Evolutionary conservation across 31 red algal species (phyloP).

Genomic region (Porphyra umbilicalis): DNA sequence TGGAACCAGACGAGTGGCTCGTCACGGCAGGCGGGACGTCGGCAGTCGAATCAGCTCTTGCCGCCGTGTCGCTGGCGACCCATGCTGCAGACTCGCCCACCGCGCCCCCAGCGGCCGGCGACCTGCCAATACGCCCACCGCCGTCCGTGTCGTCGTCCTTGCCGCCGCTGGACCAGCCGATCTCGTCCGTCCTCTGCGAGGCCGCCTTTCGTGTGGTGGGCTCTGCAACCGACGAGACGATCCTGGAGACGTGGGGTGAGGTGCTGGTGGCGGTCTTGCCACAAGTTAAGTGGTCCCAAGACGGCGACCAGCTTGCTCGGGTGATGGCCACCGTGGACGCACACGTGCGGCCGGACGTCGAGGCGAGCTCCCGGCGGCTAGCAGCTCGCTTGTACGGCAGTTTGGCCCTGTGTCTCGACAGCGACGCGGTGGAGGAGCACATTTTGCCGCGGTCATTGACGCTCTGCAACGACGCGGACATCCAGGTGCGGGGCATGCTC

Average conservation of each 20-base stretch:
- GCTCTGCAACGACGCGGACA: slow-evolving; percentile 39
- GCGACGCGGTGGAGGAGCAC: slow-evolving; percentile 23
- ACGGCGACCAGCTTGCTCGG: slow-evolving; percentile 3
- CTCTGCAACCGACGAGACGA: slow-evolving; percentile 1
- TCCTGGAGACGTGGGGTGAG: slow-evolving; percentile 69
- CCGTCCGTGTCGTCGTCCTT: background rate
- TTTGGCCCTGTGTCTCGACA: slow-evolving; percentile 24
- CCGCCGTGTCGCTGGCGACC: background rate
- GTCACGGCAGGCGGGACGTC: slow-evolving; percentile 5
- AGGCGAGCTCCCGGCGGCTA: slow-evolving; percentile 23
- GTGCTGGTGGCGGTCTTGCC: slow-evolving; percentile 34
- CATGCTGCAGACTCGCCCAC: no score
- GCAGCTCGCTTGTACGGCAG: slow-evolving; percentile 58
- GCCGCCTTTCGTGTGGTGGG: slow-evolving; percentile 34
- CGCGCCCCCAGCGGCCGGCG: background rate
- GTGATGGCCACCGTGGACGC: slow-evolving; percentile 6
- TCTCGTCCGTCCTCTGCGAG: slow-evolving; percentile 3
- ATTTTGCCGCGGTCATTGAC: slow-evolving; percentile 40
- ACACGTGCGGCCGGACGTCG: background rate
- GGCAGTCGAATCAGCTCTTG: slow-evolving; percentile 34
- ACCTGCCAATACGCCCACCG: no score
- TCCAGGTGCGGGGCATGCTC: slow-evolving; percentile 63
- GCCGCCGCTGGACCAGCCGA: background rate
- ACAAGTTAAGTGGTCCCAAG: background rate
- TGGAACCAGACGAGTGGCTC: background rate